Base-by-base conservation (phyloP, 495 filamentous ascomycete species). In the Oidiodendron maius region DNA sequence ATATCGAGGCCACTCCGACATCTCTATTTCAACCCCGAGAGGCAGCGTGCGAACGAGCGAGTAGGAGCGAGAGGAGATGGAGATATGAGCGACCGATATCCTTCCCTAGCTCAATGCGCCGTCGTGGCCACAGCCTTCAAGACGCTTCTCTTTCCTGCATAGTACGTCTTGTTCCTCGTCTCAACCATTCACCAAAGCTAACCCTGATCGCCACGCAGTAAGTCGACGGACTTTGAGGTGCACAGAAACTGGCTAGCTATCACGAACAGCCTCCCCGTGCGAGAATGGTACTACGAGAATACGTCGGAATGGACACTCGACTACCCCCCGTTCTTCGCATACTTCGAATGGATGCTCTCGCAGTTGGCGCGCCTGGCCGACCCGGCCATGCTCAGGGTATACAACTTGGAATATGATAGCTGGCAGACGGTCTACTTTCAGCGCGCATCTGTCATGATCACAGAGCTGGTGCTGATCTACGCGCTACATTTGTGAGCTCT, bases 271-370 rank as follows among this genome's bases (percentile, higher is more conserved):
- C 72, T 95, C 25, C 89, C 93, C 1, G 71, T 89, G 28, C 78
- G 86, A 70, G 76, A 93, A 60, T 98, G 91, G 91, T 96, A 96
- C 70, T 93, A 82, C 58, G 93, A 98, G 70, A 86, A 88, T 73
- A 94, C 90, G 2, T 97, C 93, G 9, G 86, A 95, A 85, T 98
- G 93, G 93, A 96, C 93, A 0, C 85, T 98, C 53, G 93, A 98
- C 66, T 98, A 98, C 63, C 93, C 93, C 1, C 93, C 93, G 10
- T 96, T 96, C 71, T 98, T 98, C 57, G 93, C 93, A 40, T 89
- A 81, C 55, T 96, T 97, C 67, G 93, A 97, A 76, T 98, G 88
- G 89, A 60, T 84, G 41, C 76, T 97, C 46, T 93, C 93, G 13
- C 89, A 91, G 55, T 71, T 77, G 44, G 93, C 93, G 10, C 72